Conservation (phyloP, 2,329 filamentous ascomycete species). For the Saccharata proteae region DNA sequence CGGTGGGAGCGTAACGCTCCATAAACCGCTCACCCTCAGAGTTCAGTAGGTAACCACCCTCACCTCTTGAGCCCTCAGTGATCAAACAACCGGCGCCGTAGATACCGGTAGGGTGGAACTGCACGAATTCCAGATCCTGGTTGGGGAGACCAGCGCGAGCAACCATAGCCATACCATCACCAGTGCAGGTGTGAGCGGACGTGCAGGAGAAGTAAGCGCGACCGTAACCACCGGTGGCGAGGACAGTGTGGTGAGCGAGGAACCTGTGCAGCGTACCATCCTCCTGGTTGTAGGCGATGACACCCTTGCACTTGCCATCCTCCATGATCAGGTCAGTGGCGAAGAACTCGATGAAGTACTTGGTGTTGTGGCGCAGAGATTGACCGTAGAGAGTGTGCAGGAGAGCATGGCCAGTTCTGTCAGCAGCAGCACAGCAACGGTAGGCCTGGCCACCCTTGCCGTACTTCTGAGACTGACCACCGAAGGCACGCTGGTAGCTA, state of each 20-base stretch:
- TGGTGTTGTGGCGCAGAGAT: conserved; percentile 93
- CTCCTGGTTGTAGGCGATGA: conserved; percentile 96
- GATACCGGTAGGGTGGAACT: conserved; percentile 98
- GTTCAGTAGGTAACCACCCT: conserved; percentile 96
- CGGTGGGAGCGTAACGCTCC: conserved; percentile 95
- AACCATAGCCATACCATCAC: conserved; percentile 99
- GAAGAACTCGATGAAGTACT: conserved; percentile 99
- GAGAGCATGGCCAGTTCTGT: conserved; percentile 93
- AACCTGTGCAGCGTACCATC: conserved; percentile 96
- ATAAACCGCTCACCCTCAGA: conserved; percentile 98
- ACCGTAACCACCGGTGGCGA: conserved; percentile 95
- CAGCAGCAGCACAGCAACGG: conserved; percentile 89
- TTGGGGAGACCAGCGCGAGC: conserved; percentile 93
- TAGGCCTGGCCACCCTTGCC: conserved; percentile 98
- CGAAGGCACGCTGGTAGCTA: conserved; percentile 94
- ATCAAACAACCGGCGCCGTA: conserved; percentile 97
- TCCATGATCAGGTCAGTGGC: conserved; percentile 96
- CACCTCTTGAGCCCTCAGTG: conserved; percentile 93
- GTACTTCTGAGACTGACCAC: conserved; percentile 88
- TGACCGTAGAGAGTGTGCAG: conserved; percentile 98
- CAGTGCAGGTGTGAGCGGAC: conserved; percentile 94
- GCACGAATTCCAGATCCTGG: conserved; percentile 98
- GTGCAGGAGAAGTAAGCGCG: conserved; percentile 98
- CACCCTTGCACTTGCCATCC: conserved; percentile 90
- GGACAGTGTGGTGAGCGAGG: conserved; percentile 89